phyloP scores from a whole-genome alignment of 1,284 basidiomycete species.

The Ceratobasidium sp. region DNA sequence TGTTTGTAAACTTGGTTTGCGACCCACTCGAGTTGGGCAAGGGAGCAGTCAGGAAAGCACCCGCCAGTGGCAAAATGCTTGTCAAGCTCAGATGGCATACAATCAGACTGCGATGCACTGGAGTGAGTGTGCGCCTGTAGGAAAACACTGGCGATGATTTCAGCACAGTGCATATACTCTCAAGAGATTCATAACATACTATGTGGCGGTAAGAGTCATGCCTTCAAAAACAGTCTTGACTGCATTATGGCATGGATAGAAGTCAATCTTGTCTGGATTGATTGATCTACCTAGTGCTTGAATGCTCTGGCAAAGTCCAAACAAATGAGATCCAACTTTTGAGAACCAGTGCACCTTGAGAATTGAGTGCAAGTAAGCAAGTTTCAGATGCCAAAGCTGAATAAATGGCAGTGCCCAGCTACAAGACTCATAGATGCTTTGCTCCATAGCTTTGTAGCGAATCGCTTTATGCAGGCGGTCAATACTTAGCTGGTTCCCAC shows the following conservation, averaged over 20 bases:
- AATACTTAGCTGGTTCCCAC: constrained; percentile 59
- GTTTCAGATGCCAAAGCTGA: constrained; percentile 54
- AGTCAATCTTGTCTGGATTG: constrained; percentile 57
- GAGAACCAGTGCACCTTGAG: constrained; percentile 52
- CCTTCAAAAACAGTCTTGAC: constrained; percentile 53
- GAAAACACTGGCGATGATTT: neutral
- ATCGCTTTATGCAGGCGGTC: constrained; percentile 57
- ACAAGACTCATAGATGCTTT: constrained; percentile 52
- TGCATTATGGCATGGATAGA: constrained; percentile 53
- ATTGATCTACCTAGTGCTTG: constrained; percentile 52
- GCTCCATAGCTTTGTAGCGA: constrained; percentile 54
- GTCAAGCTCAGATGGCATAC: neutral
- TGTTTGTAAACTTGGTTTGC: constrained; percentile 56
- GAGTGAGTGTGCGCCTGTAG: neutral
- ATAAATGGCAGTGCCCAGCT: constrained; percentile 52
- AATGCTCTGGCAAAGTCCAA: constrained; percentile 54
- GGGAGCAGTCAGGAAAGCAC: neutral
- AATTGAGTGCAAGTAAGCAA: constrained; percentile 52
- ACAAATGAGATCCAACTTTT: constrained; percentile 52
- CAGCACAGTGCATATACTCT: neutral
- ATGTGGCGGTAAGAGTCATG: neutral
- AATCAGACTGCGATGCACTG: neutral
- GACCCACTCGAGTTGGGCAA: constrained; percentile 46
- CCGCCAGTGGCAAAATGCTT: neutral
- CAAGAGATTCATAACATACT: constrained; percentile 24